phyloP scores from a whole-genome alignment of 83 land plant genomes.

The Thuja plicata region DNA sequence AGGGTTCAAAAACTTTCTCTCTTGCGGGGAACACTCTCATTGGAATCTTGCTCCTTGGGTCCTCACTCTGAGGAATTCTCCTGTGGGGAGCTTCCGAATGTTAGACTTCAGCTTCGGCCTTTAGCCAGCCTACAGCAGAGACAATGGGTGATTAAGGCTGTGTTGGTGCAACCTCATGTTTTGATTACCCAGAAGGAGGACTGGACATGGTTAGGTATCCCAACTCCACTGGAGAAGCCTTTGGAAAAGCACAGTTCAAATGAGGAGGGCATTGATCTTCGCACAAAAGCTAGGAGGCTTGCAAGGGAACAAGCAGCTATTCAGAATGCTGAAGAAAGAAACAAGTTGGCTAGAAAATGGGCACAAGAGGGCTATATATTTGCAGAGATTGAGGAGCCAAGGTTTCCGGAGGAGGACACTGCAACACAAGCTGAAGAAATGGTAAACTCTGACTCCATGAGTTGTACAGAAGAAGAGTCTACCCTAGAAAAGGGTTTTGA shows the following conservation, averaged over 20 bases:
- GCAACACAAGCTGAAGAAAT: background rate
- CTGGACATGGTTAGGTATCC: constrained; percentile 93
- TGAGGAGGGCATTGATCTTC: constrained; percentile 78
- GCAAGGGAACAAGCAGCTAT: constrained; percentile 74
- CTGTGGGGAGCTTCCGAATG: constrained; percentile 75
- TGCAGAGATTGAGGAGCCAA: constrained; percentile 4
- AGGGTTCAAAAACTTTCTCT: constrained; percentile 78
- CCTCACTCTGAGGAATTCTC: constrained; percentile 92
- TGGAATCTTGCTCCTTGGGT: constrained; percentile 84
- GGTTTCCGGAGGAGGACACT: background rate
- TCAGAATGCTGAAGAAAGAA: constrained; percentile 53
- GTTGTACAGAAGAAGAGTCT: background rate
- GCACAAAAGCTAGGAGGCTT: constrained; percentile 73
- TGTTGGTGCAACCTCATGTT: constrained; percentile 68
- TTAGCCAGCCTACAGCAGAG: constrained; percentile 77
- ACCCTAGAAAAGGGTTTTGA: background rate
- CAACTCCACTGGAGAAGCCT: constrained; percentile 42
- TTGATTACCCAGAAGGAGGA: constrained; percentile 87
- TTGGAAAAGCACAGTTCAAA: constrained; percentile 41
- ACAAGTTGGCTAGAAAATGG: constrained; percentile 58
- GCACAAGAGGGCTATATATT: constrained; percentile 65
- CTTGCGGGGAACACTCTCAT: constrained; percentile 47
- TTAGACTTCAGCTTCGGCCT: constrained; percentile 81
- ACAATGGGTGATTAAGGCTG: constrained; percentile 79
- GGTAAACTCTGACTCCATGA: constrained; percentile 8